phyloP scores from a whole-genome alignment of 768 basidiomycete species.

The Termitomyces titanicus region DNA sequence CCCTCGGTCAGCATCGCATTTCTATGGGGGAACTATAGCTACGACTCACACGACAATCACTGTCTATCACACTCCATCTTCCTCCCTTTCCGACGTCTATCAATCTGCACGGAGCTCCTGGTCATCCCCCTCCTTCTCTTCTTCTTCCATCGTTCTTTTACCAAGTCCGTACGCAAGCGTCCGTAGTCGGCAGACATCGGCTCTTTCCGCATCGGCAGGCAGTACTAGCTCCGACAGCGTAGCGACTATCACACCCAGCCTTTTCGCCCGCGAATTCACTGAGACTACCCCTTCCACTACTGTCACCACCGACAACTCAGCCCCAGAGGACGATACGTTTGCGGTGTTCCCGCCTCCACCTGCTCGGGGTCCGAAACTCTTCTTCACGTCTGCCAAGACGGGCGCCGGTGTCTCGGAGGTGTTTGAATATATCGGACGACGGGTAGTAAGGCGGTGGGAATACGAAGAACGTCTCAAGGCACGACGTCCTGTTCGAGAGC shows the following conservation, averaged over 20 bases:
- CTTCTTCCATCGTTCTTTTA: background rate
- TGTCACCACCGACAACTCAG: background rate
- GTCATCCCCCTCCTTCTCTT: conserved; percentile 19
- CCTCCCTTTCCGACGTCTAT: conserved; percentile 65
- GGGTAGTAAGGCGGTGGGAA: conserved; percentile 63
- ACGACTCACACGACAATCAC: conserved; percentile 57
- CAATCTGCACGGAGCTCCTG: conserved; percentile 56
- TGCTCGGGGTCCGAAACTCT: conserved; percentile 58
- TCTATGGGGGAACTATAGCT: conserved; percentile 48
- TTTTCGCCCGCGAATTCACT: conserved; percentile 38
- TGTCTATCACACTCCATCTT: conserved; percentile 75
- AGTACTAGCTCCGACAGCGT: conserved; percentile 42
- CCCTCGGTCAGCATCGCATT: conserved; percentile 42
- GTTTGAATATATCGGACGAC: conserved; percentile 70
- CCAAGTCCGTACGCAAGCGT: conserved; percentile 19
- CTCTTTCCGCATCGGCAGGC: conserved; percentile 16
- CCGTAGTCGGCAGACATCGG: conserved; percentile 24
- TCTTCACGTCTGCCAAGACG: conserved; percentile 78
- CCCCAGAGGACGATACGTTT: conserved; percentile 2
- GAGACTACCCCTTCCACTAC: conserved; percentile 4
- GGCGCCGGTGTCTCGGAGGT: conserved; percentile 68
- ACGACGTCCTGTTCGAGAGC: conserved; percentile 35
- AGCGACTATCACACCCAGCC: conserved; percentile 57
- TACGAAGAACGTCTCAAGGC: conserved; percentile 58
- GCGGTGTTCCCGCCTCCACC: conserved; percentile 28